A percentile compares a stretch with the other conserved stretches of the same genome.
These are phyloP conservation scores for Dactylella cylindrospora DNA, from an alignment of 2,329 filamentous ascomycete genomes.

Conservation along the genomic window DNA sequence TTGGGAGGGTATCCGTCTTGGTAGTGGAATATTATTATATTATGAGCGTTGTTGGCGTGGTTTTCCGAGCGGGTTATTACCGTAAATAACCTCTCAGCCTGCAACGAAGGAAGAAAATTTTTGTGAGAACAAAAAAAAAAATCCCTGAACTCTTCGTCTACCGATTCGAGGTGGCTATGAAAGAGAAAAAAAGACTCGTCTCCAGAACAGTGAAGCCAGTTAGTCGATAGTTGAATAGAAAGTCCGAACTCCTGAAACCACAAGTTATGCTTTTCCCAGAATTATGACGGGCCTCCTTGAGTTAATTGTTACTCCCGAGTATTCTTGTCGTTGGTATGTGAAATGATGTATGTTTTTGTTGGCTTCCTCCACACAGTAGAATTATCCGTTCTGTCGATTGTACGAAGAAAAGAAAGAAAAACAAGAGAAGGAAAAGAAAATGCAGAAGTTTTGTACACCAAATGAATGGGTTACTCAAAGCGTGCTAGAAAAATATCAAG, in stretches of 20 bases:
- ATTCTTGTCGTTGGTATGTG: too few relatives aligned
- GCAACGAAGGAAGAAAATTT: slow-evolving; percentile 1
- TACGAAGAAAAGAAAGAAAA: neutral
- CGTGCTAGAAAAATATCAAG: slow-evolving; percentile 21
- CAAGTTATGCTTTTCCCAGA: too few relatives aligned
- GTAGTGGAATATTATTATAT: too few relatives aligned
- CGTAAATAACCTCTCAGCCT: slow-evolving; percentile 27
- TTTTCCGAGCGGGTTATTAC: slow-evolving; percentile 41
- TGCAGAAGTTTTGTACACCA: slow-evolving; percentile 21
- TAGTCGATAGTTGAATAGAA: too few relatives aligned
- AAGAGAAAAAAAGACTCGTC: slow-evolving; percentile 1
- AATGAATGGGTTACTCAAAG: slow-evolving; percentile 41
- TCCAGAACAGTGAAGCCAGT: slow-evolving; percentile 1
- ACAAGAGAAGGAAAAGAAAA: slow-evolving; percentile 2
- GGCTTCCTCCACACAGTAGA: too few relatives aligned
- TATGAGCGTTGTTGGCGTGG: slow-evolving; percentile 20
- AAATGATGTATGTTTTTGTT: too few relatives aligned
- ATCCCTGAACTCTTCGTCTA: slow-evolving; percentile 7
- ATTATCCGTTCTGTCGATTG: too few relatives aligned
- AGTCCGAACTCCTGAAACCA: too few relatives aligned
- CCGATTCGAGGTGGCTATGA: slow-evolving; percentile 14
- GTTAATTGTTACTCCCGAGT: too few relatives aligned
- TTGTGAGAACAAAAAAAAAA: neutral
- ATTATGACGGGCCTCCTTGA: too few relatives aligned
- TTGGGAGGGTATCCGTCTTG: too few relatives aligned